Evolutionary conservation across 306 rosid genomes (phyloP), one percentile per base, ranked within the genome.

Genomic region (Vigna unguiculata): DNA sequence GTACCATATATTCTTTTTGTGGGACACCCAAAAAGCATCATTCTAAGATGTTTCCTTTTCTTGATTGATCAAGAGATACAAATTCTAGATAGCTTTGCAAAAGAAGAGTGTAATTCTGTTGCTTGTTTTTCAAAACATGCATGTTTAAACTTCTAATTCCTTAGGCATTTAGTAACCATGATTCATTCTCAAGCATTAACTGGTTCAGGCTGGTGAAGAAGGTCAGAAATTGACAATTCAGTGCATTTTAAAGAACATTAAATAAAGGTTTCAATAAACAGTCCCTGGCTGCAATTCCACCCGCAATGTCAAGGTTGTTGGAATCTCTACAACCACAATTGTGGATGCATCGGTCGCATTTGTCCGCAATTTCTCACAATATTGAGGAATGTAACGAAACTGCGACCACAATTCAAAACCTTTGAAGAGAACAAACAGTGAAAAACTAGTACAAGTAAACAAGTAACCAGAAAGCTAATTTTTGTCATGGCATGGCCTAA

Each of bases 41-140:
- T 8, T 48, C 25, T 28, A 73, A 30, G 62, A 77, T 77, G 75
- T 40, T 78, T 57, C 45, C 38, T 60, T 74, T 69, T 61, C 70
- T 53, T 17, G 54, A 72, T 57, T 72, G 80, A 74, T 41, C 62
- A 73, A 67, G 47, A 49, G 46, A 19, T 74, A 64, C 9, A 59
- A 40, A 47, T 58, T 67, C 43, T 24, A 34, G 8, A 54, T 61
- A 2, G 55, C 53, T 61, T 57, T 45, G 48, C 10, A 46, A 11
- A 2, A 13, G 9, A 59, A 49, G 30, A 61, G 72, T 51, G 43
- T 48, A 30, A 25, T 71, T 53, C 48, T n/a, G 13, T 69, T 21
- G 21, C 65, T 48, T 71, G 54, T 6, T 17, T 22, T 40, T 32
- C 55, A 48, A n/a, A 49, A 61, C 45, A 60, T 10, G 16, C 32